Evolutionary conservation across 2,329 filamentous ascomycete species (phyloP).

Genomic region (Cladosporium sp.): DNA sequence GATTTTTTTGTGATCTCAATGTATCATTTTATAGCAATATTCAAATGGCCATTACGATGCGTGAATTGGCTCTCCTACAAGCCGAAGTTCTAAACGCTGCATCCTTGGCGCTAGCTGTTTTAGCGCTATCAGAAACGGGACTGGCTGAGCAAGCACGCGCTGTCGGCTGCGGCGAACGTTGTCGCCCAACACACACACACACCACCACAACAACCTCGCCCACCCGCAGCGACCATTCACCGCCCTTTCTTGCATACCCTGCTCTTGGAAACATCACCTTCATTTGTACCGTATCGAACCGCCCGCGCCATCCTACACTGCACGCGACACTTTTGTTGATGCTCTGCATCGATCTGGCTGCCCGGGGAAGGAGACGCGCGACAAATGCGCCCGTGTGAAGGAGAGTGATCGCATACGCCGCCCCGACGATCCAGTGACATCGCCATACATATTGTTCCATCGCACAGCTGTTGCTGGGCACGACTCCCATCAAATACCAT

Average conservation of each 20-base stretch:
- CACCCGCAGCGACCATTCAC: not conserved
- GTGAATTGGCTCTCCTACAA: constrained; percentile 3
- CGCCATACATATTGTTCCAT: not conserved
- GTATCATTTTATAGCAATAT: not conserved
- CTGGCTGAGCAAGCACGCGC: not conserved
- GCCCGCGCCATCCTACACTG: not conserved
- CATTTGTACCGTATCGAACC: constrained; percentile 12
- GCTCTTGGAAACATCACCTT: not conserved
- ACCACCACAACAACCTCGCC: not conserved
- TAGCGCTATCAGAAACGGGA: constrained; percentile 4
- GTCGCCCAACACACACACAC: constrained; percentile 5
- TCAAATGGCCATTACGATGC: not conserved
- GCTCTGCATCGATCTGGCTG: constrained; percentile 1
- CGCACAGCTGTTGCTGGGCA: not conserved
- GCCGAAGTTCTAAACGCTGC: constrained; percentile 4
- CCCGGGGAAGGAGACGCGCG: constrained; percentile 12
- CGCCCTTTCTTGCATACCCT: constrained; percentile 4
- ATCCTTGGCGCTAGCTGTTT: not conserved
- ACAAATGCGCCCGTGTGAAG: constrained; percentile 14
- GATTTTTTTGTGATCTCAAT: not conserved
- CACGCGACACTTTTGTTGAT: constrained; percentile 11
- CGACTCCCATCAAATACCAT: not conserved
- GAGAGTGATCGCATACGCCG: not conserved
- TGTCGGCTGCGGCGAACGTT: not conserved
- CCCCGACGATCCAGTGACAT: not conserved